Evolutionary conservation across 2,329 filamentous ascomycete genomes (phyloP), one percentile per base, ranked within the genome.

Genomic region (Trematosphaeria pertusa): DNA sequence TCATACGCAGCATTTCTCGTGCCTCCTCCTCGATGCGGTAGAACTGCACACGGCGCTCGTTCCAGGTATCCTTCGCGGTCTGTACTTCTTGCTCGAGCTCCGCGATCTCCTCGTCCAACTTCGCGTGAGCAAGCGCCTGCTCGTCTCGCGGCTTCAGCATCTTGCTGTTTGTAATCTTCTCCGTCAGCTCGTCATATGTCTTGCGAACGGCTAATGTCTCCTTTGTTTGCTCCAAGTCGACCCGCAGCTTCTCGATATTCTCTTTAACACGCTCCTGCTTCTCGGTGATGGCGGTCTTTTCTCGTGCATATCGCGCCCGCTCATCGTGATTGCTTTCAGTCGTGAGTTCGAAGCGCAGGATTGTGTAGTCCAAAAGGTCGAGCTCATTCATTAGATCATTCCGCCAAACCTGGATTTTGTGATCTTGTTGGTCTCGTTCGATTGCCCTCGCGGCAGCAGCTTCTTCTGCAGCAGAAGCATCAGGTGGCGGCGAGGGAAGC

Each of bases 361-460:
- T 88, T 66, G 86, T 90, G 73, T 84, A 89, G 70, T 96, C 89
- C 59, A 97, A 91, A 14, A 90, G 86, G 11, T 89, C 88, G 62
- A 97, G 94, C 72, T 97, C 93, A 55, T 96, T 84, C 5, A 88
- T 85, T 32, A 95, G 81, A 69, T 96, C 91, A 68, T 95, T 88
- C 50, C 86, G 87, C 62, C 95, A 88, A 64, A 85, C 81, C n/a
- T 81, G 76, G 51, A 87, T 81, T 58, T 84, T 79, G 52, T 81
- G 77, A 6, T 75, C 73, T 58, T 73, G 74, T 56, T 78, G 80
- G 51, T 82, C 76, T 34, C 72, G 76, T 48, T 81, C 74, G 20
- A 71, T 67, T 14, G 78, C 77, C 32, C 57, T 54, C 14, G 70
- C 66, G 3, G 73, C 71, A n/a, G 77, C 73, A 43, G 76, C 73